These are phyloP conservation scores for Fusarium sp. DNA, from an alignment of 2,329 filamentous ascomycete genomes.

Conservation along the genomic window DNA sequence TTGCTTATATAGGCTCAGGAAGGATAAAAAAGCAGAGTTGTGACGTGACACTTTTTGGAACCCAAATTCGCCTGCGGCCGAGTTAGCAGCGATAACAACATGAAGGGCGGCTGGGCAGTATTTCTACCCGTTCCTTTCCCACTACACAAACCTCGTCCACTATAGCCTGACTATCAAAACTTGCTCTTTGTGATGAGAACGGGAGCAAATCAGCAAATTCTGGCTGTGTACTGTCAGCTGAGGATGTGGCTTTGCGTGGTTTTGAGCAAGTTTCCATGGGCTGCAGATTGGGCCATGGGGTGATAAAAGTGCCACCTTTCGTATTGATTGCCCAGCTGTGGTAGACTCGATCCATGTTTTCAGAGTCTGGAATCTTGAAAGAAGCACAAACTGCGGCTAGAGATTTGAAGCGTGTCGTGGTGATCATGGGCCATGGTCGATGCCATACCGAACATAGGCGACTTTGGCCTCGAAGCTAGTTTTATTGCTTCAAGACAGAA, in stretches of 20 bases:
- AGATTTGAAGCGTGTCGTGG: too few species aligned
- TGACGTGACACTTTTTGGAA: neutral
- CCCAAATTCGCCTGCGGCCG: neutral
- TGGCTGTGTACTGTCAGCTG: conserved; percentile 13
- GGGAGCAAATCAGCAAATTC: neutral
- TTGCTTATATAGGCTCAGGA: neutral
- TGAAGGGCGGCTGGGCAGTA: neutral
- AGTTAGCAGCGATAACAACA: neutral
- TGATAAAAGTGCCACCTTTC: conserved; percentile 10
- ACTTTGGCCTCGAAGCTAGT: too few species aligned
- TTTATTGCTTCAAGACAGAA: too few species aligned
- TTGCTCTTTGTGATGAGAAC: neutral
- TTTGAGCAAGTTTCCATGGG: conserved; percentile 43
- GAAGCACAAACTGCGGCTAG: too few species aligned
- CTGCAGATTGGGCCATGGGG: conserved; percentile 17
- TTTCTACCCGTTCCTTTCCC: conserved; percentile 9
- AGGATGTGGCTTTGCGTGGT: conserved; percentile 25
- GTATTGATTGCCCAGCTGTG: neutral
- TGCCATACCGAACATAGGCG: too few species aligned
- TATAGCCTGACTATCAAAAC: neutral
- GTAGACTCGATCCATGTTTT: too few species aligned
- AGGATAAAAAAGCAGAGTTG: too few species aligned
- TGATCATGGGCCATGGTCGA: too few species aligned
- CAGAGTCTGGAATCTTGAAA: too few species aligned
- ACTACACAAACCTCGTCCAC: neutral